These are phyloP conservation scores for Trichoderma reesei DNA, from an alignment of 495 filamentous ascomycete genomes.

Conservation along the genomic window DNA sequence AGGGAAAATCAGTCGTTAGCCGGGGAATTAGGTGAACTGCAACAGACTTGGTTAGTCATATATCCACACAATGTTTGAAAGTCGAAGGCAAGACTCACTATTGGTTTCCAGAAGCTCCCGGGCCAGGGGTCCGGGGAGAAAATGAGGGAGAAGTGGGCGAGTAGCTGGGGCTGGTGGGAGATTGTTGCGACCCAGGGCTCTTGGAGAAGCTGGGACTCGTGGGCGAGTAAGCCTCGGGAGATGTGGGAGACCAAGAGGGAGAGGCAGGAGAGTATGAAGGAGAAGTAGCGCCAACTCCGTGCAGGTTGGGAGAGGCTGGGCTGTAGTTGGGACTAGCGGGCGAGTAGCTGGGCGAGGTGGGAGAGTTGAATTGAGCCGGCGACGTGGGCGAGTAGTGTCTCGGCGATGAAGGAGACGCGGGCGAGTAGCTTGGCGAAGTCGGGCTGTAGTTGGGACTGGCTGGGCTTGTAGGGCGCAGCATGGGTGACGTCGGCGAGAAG, in stretches of 20 bases:
- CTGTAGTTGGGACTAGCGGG: constrained; percentile 50
- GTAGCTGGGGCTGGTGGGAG: constrained; percentile 45
- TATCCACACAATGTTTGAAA: not conserved
- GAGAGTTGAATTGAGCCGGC: constrained; percentile 42
- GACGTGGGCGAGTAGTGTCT: constrained; percentile 56
- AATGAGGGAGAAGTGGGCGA: constrained; percentile 41
- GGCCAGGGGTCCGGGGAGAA: constrained; percentile 33
- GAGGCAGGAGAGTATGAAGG: constrained; percentile 64
- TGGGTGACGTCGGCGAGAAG: constrained; percentile 75
- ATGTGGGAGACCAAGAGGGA: constrained; percentile 59
- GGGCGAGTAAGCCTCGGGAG: constrained; percentile 63
- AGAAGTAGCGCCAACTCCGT: constrained; percentile 43
- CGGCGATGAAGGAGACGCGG: constrained; percentile 52
- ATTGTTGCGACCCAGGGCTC: constrained; percentile 42
- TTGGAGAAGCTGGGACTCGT: constrained; percentile 62
- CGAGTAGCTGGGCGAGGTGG: constrained; percentile 61
- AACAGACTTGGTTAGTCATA: constrained; percentile 1
- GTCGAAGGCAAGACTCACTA: constrained; percentile 21
- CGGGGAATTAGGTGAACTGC: constrained; percentile 14
- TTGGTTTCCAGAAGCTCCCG: constrained; percentile 23
- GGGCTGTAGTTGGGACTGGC: constrained; percentile 67
- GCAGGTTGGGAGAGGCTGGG: constrained; percentile 55
- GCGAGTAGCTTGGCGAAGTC: constrained; percentile 75
- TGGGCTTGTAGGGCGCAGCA: constrained; percentile 48
- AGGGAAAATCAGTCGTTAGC: constrained; percentile 10